Evolutionary conservation across 1,284 basidiomycete species (phyloP).

Genomic region (Ustilago vetiveriae): DNA sequence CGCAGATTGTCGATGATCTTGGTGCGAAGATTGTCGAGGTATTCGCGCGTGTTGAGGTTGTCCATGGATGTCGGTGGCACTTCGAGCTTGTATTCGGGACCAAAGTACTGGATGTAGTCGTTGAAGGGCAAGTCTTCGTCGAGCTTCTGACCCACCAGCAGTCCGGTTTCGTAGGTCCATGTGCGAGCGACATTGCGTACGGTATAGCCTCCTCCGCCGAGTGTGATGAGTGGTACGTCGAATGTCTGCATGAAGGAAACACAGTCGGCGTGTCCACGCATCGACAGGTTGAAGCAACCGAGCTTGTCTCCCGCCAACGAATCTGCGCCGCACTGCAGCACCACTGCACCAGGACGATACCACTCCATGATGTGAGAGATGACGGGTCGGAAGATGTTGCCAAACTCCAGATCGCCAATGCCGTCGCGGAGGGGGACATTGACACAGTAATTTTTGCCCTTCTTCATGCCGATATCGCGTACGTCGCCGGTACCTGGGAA

Average conservation of each 20-base stretch:
- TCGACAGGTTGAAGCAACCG: constrained; percentile 93
- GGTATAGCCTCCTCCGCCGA: constrained; percentile 97
- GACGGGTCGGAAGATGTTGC: constrained; percentile 73
- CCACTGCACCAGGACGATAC: constrained; percentile 86
- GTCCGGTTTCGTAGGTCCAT: constrained; percentile 97
- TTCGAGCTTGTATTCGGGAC: constrained; percentile 91
- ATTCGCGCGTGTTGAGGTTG: constrained; percentile 86
- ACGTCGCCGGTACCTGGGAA: constrained; percentile 83
- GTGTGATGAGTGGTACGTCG: constrained; percentile 85
- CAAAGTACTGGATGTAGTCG: constrained; percentile 97
- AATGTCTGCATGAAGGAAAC: constrained; percentile 85
- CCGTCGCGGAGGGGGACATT: constrained; percentile 96
- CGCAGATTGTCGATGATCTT: constrained; percentile 82
- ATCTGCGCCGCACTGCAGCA: constrained; percentile 95
- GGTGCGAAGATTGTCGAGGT: constrained; percentile 80
- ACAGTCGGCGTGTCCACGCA: constrained; percentile 90
- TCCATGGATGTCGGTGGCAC: constrained; percentile 93
- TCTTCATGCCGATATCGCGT: constrained; percentile 82
- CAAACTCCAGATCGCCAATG: constrained; percentile 80
- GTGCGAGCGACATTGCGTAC: constrained; percentile 88
- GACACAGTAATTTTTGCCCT: constrained; percentile 88
- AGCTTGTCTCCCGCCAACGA: constrained; percentile 94
- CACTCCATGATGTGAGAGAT: constrained; percentile 88
- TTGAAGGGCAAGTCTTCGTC: constrained; percentile 85
- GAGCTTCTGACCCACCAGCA: constrained; percentile 87